A percentile compares a stretch with the other conserved stretches of the same genome.
Conservation (phyloP, 495 filamentous ascomycete species). For the Aspergillus sclerotioniger region DNA sequence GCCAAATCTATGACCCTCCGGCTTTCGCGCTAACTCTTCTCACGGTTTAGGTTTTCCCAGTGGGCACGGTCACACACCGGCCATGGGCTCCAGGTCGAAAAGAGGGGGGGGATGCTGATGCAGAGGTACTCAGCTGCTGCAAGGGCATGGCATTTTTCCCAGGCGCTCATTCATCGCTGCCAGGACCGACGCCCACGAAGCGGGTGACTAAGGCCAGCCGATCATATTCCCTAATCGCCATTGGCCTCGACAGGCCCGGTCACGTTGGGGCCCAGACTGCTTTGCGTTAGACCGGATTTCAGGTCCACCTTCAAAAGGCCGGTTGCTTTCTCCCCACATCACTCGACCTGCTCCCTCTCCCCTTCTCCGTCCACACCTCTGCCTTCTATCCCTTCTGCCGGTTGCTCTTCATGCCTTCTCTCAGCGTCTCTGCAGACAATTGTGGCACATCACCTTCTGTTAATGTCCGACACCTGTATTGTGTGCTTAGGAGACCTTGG, state of each 20-base stretch:
- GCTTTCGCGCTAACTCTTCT: too few relatives aligned
- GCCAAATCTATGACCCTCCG: background rate
- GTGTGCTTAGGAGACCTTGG: conserved; percentile 92
- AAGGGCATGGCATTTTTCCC: conserved; percentile 1
- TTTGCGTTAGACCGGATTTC: conserved; percentile 44
- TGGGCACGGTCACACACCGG: background rate
- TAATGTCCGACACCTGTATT: conserved; percentile 93
- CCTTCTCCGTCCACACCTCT: conserved; percentile 20
- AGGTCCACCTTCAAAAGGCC: conserved; percentile 49
- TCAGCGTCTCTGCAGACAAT: conserved; percentile 27
- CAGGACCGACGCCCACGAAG: background rate
- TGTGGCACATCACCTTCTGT: conserved; percentile 36
- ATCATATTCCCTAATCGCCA: conserved; percentile 17
- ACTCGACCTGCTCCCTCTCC: conserved; percentile 30
- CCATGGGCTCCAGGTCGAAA: background rate
- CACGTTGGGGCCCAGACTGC: conserved; percentile 41
- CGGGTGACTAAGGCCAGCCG: conserved; percentile 1
- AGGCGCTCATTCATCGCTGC: background rate
- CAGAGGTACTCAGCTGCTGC: background rate
- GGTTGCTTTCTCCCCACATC: conserved; percentile 39
- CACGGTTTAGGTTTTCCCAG: too few relatives aligned
- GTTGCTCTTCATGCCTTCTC: conserved; percentile 50
- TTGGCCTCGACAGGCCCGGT: conserved; percentile 29
- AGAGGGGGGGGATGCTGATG: background rate
- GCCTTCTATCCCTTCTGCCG: conserved; percentile 16